Evolutionary conservation across 768 basidiomycete genomes (phyloP), one percentile per base, ranked within the genome.

Genomic region (Tylopilus sp.): DNA sequence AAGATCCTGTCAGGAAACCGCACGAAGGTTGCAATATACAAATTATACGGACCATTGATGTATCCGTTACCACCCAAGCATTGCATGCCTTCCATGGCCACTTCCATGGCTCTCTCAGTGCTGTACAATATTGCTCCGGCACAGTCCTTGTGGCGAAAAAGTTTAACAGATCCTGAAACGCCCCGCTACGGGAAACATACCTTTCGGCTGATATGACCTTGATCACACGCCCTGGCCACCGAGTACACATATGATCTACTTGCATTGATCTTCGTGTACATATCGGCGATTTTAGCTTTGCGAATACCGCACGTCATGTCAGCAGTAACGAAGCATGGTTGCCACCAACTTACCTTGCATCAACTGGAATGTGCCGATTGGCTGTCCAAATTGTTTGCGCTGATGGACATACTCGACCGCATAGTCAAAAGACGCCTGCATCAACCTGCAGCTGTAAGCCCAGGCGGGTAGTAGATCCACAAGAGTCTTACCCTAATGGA

Each of bases 21-120:
- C 4, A 25, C 3, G n/a, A n/a, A 36, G 33, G 35, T 49, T 21
- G 18, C 13, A 15, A 25, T 8, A 35, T 6, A 35, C 9, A 35
- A n/a, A 18, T 4, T 22, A 50, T 15, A 65, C 76, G 57, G 47
- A 88, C 91, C 91, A 57, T 95, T 95, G 68, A 94, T 94, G 67
- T 95, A 98, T 12, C 94, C 95, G 64, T 97, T 97, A 7, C 95
- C 94, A 44, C 94, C 93, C 39, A 95, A 75, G 63, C 91, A 94
- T 61, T 95, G 94, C 86, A 93, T 92, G 9, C 82, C 90, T 63
- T 95, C 93, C 61, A 91, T 71, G 4, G 93, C 85, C 12, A 97
- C 91, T 67, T 97, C 91, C 21, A 95, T 84, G 22, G 92, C 88
- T 61, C 83, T 86, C 62, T 98, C 95, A 0, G 93, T 93, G 18